Evolutionary conservation across 768 basidiomycete genomes (phyloP).

Genomic region (Xerocomellus dryophilus): DNA sequence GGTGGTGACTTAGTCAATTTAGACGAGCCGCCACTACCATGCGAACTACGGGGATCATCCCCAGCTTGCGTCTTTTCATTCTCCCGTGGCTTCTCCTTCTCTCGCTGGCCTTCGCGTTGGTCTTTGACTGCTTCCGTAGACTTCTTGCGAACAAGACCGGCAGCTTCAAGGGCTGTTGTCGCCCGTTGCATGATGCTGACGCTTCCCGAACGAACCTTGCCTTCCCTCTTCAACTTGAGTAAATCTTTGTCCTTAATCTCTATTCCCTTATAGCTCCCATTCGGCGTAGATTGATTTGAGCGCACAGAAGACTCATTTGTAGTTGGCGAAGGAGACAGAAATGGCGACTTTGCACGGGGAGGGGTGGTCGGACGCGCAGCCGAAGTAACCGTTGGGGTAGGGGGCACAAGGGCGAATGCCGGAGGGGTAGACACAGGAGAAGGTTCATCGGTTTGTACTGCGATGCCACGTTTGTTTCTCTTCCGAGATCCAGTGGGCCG

Average conservation of each 20-base stretch:
- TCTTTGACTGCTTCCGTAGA: conserved; percentile 70
- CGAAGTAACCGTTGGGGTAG: conserved; percentile 61
- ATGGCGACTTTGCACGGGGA: conserved; percentile 48
- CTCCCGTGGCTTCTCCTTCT: conserved; percentile 43
- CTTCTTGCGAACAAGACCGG: conserved; percentile 80
- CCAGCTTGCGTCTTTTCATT: conserved; percentile 41
- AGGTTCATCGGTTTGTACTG: conserved; percentile 47
- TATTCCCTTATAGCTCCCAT: conserved; percentile 50
- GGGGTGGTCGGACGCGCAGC: conserved; percentile 47
- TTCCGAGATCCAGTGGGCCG: conserved; percentile 20
- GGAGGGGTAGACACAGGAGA: conserved; percentile 41
- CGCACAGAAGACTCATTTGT: conserved; percentile 47
- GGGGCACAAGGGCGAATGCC: conserved; percentile 69
- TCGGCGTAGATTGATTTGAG: conserved; percentile 71
- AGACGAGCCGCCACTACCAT: conserved; percentile 55
- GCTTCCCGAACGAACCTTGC: conserved; percentile 77
- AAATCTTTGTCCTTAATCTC: conserved; percentile 49
- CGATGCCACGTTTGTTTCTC: conserved; percentile 26
- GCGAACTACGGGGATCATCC: conserved; percentile 62
- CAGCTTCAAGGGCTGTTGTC: conserved; percentile 85
- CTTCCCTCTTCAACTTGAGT: conserved; percentile 47
- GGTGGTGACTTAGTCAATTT: conserved; percentile 73
- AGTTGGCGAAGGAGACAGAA: conserved; percentile 55
- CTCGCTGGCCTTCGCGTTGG: conserved; percentile 48
- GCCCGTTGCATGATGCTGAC: conserved; percentile 96